Evolutionary conservation across 2,329 filamentous ascomycete genomes (phyloP).

Genomic region (Gyromitra esculenta): DNA sequence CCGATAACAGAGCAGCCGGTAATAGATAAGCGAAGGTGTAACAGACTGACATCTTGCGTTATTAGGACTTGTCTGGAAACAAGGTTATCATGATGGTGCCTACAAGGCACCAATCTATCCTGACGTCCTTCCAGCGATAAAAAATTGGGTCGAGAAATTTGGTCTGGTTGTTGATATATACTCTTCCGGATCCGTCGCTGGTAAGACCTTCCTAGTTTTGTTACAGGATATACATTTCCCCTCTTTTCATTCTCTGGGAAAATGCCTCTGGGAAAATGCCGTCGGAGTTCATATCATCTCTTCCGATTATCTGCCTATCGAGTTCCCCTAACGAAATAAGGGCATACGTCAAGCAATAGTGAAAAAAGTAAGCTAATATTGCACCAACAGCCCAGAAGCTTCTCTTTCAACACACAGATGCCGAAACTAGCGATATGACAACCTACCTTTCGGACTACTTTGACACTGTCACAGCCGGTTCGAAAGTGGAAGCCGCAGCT

Average conservation of each 20-base stretch:
- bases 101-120: constrained; percentile 77
- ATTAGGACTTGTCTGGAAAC: constrained; percentile 75
- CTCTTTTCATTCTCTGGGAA: constrained; percentile 29
- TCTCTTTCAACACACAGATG: constrained; percentile 74
- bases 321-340: neutral
- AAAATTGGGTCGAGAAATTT: constrained; percentile 66
- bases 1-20: constrained; percentile 41
- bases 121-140: constrained; percentile 74
- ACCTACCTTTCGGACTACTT: constrained; percentile 73
- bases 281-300: constrained; percentile 11
- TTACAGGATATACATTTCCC: constrained; percentile 33
- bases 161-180: constrained; percentile 76
- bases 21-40: constrained; percentile 47
- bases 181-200: constrained; percentile 78
- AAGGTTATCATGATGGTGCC: constrained; percentile 75
- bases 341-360: constrained; percentile 16
- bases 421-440: constrained; percentile 69
- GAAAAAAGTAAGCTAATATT: constrained; percentile 28
- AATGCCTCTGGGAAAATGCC: constrained; percentile 8
- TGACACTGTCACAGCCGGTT: constrained; percentile 81
- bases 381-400: constrained; percentile 73
- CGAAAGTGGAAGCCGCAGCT: constrained; percentile 73
- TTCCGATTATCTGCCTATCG: constrained; percentile 24
- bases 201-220: constrained; percentile 42
- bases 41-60: constrained; percentile 26